Evolutionary conservation across 225 moss, liverwort and hornwort species (phyloP), one percentile per base, ranked within the genome.

Genomic region (Asterella californica): DNA sequence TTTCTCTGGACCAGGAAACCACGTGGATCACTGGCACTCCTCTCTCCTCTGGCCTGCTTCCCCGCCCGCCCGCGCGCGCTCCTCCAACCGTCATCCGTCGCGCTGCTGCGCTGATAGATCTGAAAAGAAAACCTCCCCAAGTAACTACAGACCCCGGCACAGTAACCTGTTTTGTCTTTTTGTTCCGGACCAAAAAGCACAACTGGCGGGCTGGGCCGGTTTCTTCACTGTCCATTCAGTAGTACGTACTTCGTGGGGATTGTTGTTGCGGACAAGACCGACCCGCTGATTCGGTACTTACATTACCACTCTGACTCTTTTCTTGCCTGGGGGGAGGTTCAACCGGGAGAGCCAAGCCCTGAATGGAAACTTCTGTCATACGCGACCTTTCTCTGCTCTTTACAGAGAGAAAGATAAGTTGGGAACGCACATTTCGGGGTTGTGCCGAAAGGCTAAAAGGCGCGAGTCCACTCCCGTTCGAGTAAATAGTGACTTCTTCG

Each of bases 1-100:
- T 70, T 70, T 37, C 24, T 22, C 69, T 70, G 38, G 21, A 70
- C 42, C n/a, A 38, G 69, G 69, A 37, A 70, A 70, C 69, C 69
- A 70, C 69, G 69, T 70, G 69, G 37, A 70, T 45, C 8, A 70
- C 69, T 70, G 42, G 69, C 9, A 18, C 69, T 19, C n/a, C n/a
- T n/a, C n/a, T n/a, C n/a, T n/a, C n/a, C n/a, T n/a, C 68, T 38
- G 68, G 34, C 9, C 63, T 63, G 27, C 11, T 12, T 17, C 11
- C 10, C 54, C 54, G 54, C 54, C 11, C 11, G 10, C 54, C 11
- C 54, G 54, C 22, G 57, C 12, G 30, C 32, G 12, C 29, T 5
- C 65, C 65, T 65, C 65, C 33, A 33, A 15, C 65, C 65, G 12
- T 10, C 65, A 11, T 33, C 4, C 65, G 17, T 65, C 27, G 27